Conservation (phyloP, 2,329 filamentous ascomycete genomes). For the Periconia sp. region DNA sequence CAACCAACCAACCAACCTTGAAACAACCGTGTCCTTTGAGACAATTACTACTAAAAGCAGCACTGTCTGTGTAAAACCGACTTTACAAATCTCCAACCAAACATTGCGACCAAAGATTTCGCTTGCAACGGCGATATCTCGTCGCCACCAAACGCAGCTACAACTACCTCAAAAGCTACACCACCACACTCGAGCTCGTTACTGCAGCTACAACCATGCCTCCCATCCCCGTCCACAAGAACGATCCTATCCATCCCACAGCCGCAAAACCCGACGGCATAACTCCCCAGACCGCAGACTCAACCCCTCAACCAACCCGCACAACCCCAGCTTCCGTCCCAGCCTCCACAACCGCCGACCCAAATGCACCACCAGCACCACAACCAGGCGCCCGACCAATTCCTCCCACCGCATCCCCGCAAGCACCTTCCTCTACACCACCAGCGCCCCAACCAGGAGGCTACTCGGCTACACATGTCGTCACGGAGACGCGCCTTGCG, state of each 20-base stretch:
- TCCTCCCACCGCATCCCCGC: conserved; percentile 23
- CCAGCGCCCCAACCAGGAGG: conserved; percentile 48
- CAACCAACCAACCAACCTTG: conserved; percentile 16
- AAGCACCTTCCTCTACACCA: conserved; percentile 23
- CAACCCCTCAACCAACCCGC: conserved; percentile 36
- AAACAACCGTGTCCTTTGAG: no score
- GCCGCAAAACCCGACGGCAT: conserved; percentile 43
- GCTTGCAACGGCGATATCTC: no score
- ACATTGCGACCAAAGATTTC: no score
- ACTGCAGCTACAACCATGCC: conserved; percentile 55
- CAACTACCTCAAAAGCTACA: not conserved
- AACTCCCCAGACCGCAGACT: conserved; percentile 44
- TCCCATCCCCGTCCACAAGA: conserved; percentile 54
- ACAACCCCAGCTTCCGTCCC: conserved; percentile 35
- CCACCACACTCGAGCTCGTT: conserved; percentile 7
- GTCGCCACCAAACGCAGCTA: not conserved
- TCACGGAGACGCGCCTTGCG: conserved; percentile 35
- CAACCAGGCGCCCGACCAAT: conserved; percentile 49
- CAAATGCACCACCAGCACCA: conserved; percentile 38
- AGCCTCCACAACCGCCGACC: conserved; percentile 37
- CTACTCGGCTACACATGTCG: conserved; percentile 38
- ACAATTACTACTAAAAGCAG: not conserved
- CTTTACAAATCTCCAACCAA: no score
- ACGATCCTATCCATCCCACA: conserved; percentile 52
- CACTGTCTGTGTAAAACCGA: no score